Evolutionary conservation across 163 green algal genomes (phyloP).

Genomic region (Prototheca cutis): DNA sequence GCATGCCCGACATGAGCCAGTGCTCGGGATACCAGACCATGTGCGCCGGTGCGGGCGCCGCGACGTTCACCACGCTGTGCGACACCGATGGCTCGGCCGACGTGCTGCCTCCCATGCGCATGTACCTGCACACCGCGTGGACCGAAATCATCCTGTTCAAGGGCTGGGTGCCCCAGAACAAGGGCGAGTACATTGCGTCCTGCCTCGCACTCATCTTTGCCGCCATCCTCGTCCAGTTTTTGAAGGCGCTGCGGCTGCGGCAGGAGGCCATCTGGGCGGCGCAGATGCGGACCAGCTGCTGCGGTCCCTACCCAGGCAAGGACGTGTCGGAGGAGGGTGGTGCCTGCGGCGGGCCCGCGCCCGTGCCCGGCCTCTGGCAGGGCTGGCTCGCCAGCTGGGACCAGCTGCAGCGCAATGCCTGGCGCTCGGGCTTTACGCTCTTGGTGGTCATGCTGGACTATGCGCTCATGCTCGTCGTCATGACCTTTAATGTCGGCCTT

Average conservation of each 20-base stretch:
- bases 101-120: neutral
- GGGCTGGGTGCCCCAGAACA: conserved; percentile 35
- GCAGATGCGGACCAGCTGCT: neutral
- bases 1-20: conserved; percentile 22
- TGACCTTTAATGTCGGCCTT: conserved; percentile 65
- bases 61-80: conserved; percentile 5
- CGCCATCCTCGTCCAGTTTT: conserved; percentile 6
- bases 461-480: conserved; percentile 56
- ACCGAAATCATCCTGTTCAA: conserved; percentile 47
- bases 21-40: conserved; percentile 23
- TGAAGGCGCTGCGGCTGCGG: conserved; percentile 17
- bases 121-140: conserved; percentile 18
- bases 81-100: neutral
- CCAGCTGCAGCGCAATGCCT: conserved; percentile 14
- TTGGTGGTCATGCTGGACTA: conserved; percentile 46
- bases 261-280: conserved; percentile 19
- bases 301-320: no score
- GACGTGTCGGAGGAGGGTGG: no score
- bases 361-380: neutral
- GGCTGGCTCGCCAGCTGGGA: neutral
- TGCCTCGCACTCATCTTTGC: conserved; percentile 18
- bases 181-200: conserved; percentile 21
- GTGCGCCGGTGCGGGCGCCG: conserved; percentile 14
- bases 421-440: conserved; percentile 13
- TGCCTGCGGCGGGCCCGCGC: neutral